Conservation (phyloP, 169 alveolate genomes). For the Eimeria tenella region DNA sequence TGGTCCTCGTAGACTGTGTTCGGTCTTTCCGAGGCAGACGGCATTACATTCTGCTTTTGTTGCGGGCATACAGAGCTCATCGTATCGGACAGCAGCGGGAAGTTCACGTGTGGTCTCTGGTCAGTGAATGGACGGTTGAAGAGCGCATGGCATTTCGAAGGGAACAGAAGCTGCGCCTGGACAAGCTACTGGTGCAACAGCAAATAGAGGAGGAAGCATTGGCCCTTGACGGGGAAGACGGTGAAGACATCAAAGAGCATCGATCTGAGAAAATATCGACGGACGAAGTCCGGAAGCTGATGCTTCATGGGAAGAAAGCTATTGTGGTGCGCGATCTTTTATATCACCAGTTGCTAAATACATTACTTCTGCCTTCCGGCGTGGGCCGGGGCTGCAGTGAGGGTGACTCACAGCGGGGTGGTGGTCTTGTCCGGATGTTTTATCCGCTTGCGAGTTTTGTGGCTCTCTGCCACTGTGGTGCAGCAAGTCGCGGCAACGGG, state of each 20-base stretch:
- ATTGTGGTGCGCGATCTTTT: slow-evolving; percentile 76
- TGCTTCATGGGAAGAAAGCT: slow-evolving; percentile 91
- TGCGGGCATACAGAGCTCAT: slow-evolving; percentile 93
- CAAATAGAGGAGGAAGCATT: slow-evolving; percentile 65
- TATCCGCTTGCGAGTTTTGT: not conserved
- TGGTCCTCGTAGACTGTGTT: too few species aligned
- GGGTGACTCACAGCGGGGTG: too few species aligned
- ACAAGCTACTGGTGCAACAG: slow-evolving; percentile 89
- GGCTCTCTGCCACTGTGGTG: not conserved
- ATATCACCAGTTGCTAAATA: too few species aligned
- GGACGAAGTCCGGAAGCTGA: slow-evolving; percentile 89
- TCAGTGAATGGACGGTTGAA: slow-evolving; percentile 98
- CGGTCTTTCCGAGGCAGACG: not conserved
- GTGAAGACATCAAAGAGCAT: slow-evolving; percentile 79
- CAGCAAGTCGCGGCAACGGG: slow-evolving; percentile 80
- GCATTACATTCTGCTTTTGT: not conserved
- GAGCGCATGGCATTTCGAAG: slow-evolving; percentile 99
- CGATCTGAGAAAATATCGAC: slow-evolving; percentile 86
- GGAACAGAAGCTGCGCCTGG: slow-evolving; percentile 89
- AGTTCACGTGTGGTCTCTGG: slow-evolving; percentile 97
- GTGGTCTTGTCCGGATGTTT: not conserved
- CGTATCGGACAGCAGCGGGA: slow-evolving; percentile 98
- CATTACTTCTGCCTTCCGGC: too few species aligned
- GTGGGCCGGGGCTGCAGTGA: too few species aligned
- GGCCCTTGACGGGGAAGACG: slow-evolving; percentile 69